Percentiles rank a stretch among this genome's conserved stretches.
Evolutionary conservation across 257 asterid genomes (phyloP).

Genomic region (Verbascum thapsus): DNA sequence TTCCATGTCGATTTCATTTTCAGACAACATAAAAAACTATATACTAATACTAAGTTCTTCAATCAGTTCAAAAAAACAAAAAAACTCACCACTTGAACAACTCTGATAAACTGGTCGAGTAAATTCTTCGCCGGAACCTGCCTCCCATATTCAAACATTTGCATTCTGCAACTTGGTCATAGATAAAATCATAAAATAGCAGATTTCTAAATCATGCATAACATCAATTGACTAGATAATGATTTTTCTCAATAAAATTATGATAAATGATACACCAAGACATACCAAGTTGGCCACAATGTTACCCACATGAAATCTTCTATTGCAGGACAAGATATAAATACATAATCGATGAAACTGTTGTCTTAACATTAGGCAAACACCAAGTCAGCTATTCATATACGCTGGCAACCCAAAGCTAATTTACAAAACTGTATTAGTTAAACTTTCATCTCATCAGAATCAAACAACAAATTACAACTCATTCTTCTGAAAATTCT

Average conservation of each 20-base stretch:
- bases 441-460: conserved; percentile 14
- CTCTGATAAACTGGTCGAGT: not conserved
- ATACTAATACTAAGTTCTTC: not conserved
- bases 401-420: conserved; percentile 18
- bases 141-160: too few species aligned
- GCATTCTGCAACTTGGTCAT: not conserved
- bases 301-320: too few species aligned
- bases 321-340: too few species aligned
- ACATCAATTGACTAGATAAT: not conserved
- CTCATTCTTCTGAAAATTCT: conserved; percentile 21
- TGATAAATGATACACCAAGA: too few species aligned
- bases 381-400: too few species aligned
- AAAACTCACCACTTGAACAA: too few species aligned
- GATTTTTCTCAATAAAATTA: too few species aligned
- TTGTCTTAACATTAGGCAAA: not conserved
- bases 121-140: too few species aligned
- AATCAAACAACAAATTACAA: conserved; percentile 23
- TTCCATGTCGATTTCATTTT: not conserved
- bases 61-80: too few species aligned
- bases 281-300: too few species aligned
- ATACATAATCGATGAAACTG: not conserved
- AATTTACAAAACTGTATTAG: conserved; percentile 28
- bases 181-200: too few species aligned
- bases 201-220: too few species aligned
- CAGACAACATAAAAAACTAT: not conserved